These are phyloP conservation scores for Ogataea minuta DNA, from an alignment of 805 yeast species.

Conservation along the genomic window DNA sequence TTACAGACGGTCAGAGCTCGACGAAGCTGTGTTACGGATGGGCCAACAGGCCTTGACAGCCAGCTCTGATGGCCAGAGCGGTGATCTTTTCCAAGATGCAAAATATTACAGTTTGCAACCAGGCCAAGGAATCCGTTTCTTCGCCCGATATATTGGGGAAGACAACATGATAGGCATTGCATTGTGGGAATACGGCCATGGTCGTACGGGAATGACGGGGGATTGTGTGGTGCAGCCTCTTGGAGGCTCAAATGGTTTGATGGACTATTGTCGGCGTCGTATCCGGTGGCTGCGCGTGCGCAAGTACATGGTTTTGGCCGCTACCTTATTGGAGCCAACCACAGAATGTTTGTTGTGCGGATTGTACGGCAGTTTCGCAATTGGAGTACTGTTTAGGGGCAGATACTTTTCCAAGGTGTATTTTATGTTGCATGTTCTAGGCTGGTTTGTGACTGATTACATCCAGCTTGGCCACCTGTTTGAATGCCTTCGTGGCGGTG, in stretches of 20 bases:
- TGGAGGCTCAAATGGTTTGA: slow-evolving; percentile 37
- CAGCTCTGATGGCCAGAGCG: slow-evolving; percentile 34
- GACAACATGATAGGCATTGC: slow-evolving; percentile 91
- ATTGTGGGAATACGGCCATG: slow-evolving; percentile 65
- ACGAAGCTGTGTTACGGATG: slow-evolving; percentile 48
- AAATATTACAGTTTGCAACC: slow-evolving; percentile 25
- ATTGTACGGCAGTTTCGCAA: slow-evolving; percentile 58
- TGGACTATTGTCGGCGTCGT: slow-evolving; percentile 64
- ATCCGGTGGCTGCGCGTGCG: slow-evolving; percentile 85
- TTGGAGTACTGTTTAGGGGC: slow-evolving; percentile 44
- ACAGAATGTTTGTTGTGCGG: slow-evolving; percentile 77
- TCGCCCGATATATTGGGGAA: slow-evolving; percentile 83
- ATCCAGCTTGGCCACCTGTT: slow-evolving; percentile 51
- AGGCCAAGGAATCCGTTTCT: slow-evolving; percentile 58
- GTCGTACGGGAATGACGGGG: slow-evolving; percentile 74
- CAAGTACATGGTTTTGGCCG: slow-evolving; percentile 81
- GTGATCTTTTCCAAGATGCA: slow-evolving; percentile 35
- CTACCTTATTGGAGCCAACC: slow-evolving; percentile 82
- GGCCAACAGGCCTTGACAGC: slow-evolving; percentile 28
- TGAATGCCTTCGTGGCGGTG: slow-evolving; percentile 16
- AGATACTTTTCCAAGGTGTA: slow-evolving; percentile 34
- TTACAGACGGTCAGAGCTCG: slow-evolving; percentile 66
- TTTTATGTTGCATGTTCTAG: slow-evolving; percentile 49
- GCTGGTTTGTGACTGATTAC: slow-evolving; percentile 69
- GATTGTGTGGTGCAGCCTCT: slow-evolving; percentile 80